phyloP scores from a whole-genome alignment of 2,329 filamentous ascomycete species.

The Akanthomyces lecanii region DNA sequence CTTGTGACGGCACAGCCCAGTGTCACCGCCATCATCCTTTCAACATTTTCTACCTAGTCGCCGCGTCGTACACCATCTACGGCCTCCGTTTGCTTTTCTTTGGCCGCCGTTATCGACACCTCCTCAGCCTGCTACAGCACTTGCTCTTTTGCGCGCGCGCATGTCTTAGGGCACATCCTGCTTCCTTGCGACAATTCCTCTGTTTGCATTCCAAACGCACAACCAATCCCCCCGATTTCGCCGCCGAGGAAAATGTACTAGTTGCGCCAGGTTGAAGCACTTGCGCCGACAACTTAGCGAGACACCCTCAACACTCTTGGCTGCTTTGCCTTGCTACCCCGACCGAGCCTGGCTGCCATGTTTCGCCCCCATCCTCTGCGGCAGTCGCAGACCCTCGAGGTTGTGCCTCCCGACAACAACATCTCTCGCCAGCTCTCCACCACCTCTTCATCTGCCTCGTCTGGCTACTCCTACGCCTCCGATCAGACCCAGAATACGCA shows the following conservation, averaged over 20 bases:
- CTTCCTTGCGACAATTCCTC: slow-evolving; percentile 8
- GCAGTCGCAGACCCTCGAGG: slow-evolving; percentile 51
- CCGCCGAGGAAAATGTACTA: slow-evolving; percentile 16
- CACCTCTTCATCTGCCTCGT: slow-evolving; percentile 67
- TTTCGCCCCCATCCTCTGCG: slow-evolving; percentile 55
- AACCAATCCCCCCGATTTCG: slow-evolving; percentile 2
- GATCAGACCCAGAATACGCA: slow-evolving; percentile 55
- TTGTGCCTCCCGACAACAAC: slow-evolving; percentile 33
- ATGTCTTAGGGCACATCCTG: slow-evolving; percentile 18
- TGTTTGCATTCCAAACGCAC: slow-evolving; percentile 16
- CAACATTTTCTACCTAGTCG: slow-evolving; percentile 6
- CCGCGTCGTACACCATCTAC: slow-evolving; percentile 11
- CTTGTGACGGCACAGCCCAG: slow-evolving; percentile 24
- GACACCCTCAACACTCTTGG: slow-evolving; percentile 40
- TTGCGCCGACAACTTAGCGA: slow-evolving; percentile 17
- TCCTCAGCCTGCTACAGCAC: background rate
- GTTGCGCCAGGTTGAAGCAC: slow-evolving; percentile 19
- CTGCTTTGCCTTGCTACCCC: background rate
- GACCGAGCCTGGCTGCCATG: slow-evolving; percentile 18
- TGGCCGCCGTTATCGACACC: background rate
- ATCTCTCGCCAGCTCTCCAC: slow-evolving; percentile 63
- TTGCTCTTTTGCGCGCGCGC: slow-evolving; percentile 13
- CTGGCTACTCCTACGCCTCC: slow-evolving; percentile 58
- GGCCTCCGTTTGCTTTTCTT: slow-evolving; percentile 1
- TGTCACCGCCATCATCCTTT: slow-evolving; percentile 17